Evolutionary conservation across 1,139 yeast genomes (phyloP), one percentile per base, ranked within the genome.

Genomic region (Kurtzmaniella quercitrusa): DNA sequence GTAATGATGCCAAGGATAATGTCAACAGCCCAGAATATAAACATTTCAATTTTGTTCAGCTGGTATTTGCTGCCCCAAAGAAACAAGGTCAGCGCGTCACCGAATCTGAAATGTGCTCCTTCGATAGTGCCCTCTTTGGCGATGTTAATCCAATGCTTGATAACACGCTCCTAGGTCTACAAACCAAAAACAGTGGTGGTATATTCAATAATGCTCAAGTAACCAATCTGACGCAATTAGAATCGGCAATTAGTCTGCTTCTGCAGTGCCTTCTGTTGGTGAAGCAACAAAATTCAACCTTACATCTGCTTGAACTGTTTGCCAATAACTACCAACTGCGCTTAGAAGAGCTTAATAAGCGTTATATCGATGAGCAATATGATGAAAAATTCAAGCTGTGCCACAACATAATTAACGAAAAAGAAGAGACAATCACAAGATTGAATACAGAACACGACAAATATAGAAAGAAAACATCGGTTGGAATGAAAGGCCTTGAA

Each of bases 41-140:
- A 48, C 77, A 71, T 49, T 61, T 71, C 42, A 67, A 69, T 43
- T 68, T 71, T 40, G 70, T 78, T 44, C 74, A 71, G 50, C 68
- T 65, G 39, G 53, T 71, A 8, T 67, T 59, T 40, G 47, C 52
- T 26, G 37, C 54, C 18, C 50, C 47, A 12, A 53, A 51, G 36
- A 44, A 38, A 15, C 33, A 37, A 2, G 32, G 32, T 19, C 15
- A 52, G 18, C 33, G 14, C 3, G 38, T 15, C 2, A n/a, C 17
- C 9, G 33, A 11, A 2, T 47, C 46, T 11, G 50, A 50, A 33
- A 33, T n/a, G 56, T 14, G 16, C 11, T 42, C 83, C 2, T 76
- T 86, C 52, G 95, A 85, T 55, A 81, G 80, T 18, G 85, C 94
- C 2, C 73, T 88, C 54, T 88, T 87, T 63, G 91, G 95, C 35